Conservation (phyloP, 805 yeast species). For the Torulaspora franciscae region DNA sequence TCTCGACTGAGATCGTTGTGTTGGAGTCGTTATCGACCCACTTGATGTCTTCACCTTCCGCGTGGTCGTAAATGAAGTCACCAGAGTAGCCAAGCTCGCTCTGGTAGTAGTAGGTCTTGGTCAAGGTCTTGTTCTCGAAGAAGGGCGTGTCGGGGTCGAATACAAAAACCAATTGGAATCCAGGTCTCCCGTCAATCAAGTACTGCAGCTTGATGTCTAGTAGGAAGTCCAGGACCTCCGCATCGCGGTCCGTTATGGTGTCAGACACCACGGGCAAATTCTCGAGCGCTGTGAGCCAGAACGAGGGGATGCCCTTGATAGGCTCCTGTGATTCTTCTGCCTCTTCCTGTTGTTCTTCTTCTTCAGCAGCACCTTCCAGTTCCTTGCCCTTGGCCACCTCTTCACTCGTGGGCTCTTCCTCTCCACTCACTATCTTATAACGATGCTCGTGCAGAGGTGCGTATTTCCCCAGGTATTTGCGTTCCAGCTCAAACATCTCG, state of each 20-base stretch:
- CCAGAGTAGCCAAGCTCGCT: conserved; percentile 92
- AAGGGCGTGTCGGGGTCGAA: conserved; percentile 67
- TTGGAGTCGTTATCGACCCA: conserved; percentile 80
- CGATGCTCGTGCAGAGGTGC: conserved; percentile 73
- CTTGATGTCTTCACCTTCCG: conserved; percentile 76
- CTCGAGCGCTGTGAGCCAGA: conserved; percentile 95
- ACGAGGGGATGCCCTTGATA: conserved; percentile 78
- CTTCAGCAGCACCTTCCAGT: conserved; percentile 40
- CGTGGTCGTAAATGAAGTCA: conserved; percentile 94
- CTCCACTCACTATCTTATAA: conserved; percentile 66
- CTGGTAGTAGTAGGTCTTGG: conserved; percentile 89
- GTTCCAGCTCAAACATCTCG: conserved; percentile 82
- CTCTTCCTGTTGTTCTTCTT: conserved; percentile 39
- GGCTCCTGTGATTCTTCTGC: conserved; percentile 43
- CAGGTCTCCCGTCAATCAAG: conserved; percentile 59
- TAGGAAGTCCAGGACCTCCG: conserved; percentile 69
- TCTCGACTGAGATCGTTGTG: conserved; percentile 81
- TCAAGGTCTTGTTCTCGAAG: conserved; percentile 65
- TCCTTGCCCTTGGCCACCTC: conserved; percentile 77
- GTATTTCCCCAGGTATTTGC: conserved; percentile 66
- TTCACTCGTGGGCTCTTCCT: conserved; percentile 66
- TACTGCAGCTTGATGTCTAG: conserved; percentile 73
- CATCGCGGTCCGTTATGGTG: conserved; percentile 83
- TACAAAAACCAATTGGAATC: conserved; percentile 81
- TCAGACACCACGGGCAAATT: conserved; percentile 78